phyloP scores from a whole-genome alignment of 352 stramenopile genomes.

The Phytophthora boehmeriae region DNA sequence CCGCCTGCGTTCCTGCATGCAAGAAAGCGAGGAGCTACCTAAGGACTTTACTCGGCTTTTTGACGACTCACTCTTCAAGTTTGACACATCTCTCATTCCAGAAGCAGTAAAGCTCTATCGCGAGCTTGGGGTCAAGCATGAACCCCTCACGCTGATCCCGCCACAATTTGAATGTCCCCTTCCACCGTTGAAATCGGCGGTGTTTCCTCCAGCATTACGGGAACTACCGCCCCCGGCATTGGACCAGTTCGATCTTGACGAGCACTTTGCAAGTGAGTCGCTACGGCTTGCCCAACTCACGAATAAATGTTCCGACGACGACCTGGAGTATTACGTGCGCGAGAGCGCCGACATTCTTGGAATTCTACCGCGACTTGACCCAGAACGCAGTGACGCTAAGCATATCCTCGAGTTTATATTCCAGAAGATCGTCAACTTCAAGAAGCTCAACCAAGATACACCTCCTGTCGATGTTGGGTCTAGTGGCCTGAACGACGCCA shows the following conservation, averaged over 20 bases:
- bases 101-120: conserved; percentile 94
- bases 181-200: conserved; percentile 91
- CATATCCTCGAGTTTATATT: conserved; percentile 93
- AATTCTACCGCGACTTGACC: conserved; percentile 78
- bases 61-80: conserved; percentile 94
- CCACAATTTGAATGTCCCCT: conserved; percentile 95
- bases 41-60: conserved; percentile 96
- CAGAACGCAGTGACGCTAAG: conserved; percentile 83
- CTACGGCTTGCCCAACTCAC: conserved; percentile 94
- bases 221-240: conserved; percentile 91
- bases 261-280: conserved; percentile 94
- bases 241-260: conserved; percentile 97
- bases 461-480: conserved; percentile 27
- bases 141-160: conserved; percentile 94
- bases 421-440: conserved; percentile 93
- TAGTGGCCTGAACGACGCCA: conserved; percentile 8
- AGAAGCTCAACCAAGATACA: conserved; percentile 89
- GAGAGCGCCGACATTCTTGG: conserved; percentile 94
- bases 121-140: conserved; percentile 93
- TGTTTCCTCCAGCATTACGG: conserved; percentile 93
- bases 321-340: conserved; percentile 95
- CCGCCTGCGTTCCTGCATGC: conserved; percentile 93
- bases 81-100: conserved; percentile 94
- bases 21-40: conserved; percentile 94
- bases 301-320: conserved; percentile 95